Conservation (phyloP, 2,329 filamentous ascomycete species). For the Metarhizium guizhouense region DNA sequence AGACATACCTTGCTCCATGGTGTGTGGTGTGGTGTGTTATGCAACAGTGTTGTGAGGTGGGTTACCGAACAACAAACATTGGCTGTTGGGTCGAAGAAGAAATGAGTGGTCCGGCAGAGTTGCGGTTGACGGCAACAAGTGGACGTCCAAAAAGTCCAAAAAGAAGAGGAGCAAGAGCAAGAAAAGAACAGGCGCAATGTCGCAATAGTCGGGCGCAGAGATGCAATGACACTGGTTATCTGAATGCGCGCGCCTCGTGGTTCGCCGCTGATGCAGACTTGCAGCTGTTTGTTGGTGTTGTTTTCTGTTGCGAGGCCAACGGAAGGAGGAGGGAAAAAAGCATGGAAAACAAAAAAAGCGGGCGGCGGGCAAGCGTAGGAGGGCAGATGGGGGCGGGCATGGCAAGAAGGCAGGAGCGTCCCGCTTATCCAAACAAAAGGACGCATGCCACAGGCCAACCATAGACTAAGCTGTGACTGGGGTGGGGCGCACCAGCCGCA, state of each 20-base stretch:
- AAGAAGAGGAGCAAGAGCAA: conserved; percentile 1
- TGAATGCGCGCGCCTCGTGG: conserved; percentile 18
- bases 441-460: not conserved
- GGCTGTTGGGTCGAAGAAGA: conserved; percentile 13
- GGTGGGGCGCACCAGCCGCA: not conserved
- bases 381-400: not conserved
- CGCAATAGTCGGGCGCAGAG: conserved; percentile 2
- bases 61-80: conserved; percentile 32
- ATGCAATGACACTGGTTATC: conserved; percentile 3
- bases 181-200: conserved; percentile 7
- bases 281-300: conserved; percentile 29
- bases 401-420: not conserved
- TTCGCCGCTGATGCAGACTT: conserved; percentile 15
- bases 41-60: conserved; percentile 18
- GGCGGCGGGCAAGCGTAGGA: conserved; percentile 6
- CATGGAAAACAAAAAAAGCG: conserved; percentile 10
- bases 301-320: conserved; percentile 37
- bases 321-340: conserved; percentile 22
- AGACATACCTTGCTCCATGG: conserved; percentile 29
- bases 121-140: conserved; percentile 6
- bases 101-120: conserved; percentile 5
- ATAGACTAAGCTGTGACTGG: not conserved
- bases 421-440: conserved; percentile 2
- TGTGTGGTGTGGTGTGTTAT: conserved; percentile 13
- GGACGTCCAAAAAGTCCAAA: conserved; percentile 2